Percentiles rank a stretch among this genome's conserved stretches.
These are phyloP conservation scores for Serendipita sp. DNA, from an alignment of 768 basidiomycete species.

Conservation along the genomic window DNA sequence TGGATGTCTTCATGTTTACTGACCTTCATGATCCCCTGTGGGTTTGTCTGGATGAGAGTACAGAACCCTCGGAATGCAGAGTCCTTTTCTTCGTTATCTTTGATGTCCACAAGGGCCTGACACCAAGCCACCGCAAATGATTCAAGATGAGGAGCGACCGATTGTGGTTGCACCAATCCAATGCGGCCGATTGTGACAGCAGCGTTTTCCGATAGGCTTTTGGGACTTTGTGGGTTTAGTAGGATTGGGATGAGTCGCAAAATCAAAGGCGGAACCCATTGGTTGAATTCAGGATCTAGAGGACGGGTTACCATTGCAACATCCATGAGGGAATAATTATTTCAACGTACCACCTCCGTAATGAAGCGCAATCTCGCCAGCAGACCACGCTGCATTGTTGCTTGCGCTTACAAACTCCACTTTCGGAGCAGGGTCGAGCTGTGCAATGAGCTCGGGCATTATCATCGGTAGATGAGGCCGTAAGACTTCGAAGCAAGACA, in stretches of 20 bases:
- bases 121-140: slow-evolving; percentile 96
- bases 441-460: slow-evolving; percentile 75
- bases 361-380: slow-evolving; percentile 90
- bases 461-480: slow-evolving; percentile 74
- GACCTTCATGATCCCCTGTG: slow-evolving; percentile 83
- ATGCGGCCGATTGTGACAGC: slow-evolving; percentile 96
- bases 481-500: slow-evolving; percentile 80
- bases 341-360: slow-evolving; percentile 53
- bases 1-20: slow-evolving; percentile 13
- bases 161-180: slow-evolving; percentile 75
- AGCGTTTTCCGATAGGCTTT: slow-evolving; percentile 92
- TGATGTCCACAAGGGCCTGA: slow-evolving; percentile 90
- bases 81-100: slow-evolving; percentile 99
- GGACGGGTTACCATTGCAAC: background rate
- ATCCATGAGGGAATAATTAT: background rate
- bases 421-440: slow-evolving; percentile 86
- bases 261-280: slow-evolving; percentile 79
- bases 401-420: slow-evolving; percentile 90
- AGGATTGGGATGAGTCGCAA: slow-evolving; percentile 83
- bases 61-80: slow-evolving; percentile 97
- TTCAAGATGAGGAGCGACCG: slow-evolving; percentile 76
- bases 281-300: slow-evolving; percentile 79
- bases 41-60: slow-evolving; percentile 87
- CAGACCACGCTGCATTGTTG: slow-evolving; percentile 99
- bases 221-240: slow-evolving; percentile 78